Base-by-base conservation (phyloP, 345 rosid species). In the Bretschneidera sinensis region DNA sequence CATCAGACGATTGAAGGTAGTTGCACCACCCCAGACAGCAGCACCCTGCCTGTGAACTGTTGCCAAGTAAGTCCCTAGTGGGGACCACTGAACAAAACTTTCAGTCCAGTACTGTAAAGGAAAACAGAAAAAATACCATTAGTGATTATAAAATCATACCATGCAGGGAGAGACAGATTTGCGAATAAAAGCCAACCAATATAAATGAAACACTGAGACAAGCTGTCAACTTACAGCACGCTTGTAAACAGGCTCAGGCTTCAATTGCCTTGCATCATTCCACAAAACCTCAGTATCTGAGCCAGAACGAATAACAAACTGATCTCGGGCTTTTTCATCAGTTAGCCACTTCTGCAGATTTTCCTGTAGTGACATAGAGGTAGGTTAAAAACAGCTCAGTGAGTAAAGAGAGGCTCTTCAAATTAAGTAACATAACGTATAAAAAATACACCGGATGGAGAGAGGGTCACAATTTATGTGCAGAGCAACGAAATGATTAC, bases 1-100 rank as follows among this genome's bases (percentile, higher is more conserved):
- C 95, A 88, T 88, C 24, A 94, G 76, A 54, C 91, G 81, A 51
- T 92, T 82, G 64, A 94, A 94, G 54, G 96, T 67, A 55, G 65
- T 69, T 64, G 89, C 96, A 57, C 99, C 99, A 43, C 99, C 99
- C 97, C 99, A 90, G 65, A 94, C 89, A 55, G 92, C 96, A 71
- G 89, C 92, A 43, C 97, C 99, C 68, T 85, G 95, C 78, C 86
- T 79, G 78, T 94, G 97, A 69, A 90, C 83, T 60, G 99, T 94
- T 20, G 95, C 99, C 63, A 90, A 70, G 75, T 94, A 94, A 24
- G 96, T 90, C 54, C 99, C 99, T 22, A 86, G 76, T 21, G 96
- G 92, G 43, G 99, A 94, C 99, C 97, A 88, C 78, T 90, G 96
- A 66, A 94, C 95, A 75, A 66, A 94, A 66, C 96, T 85, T 60